Conservation (phyloP, 306 rosid species). For the Pachyrhizus erosus region DNA sequence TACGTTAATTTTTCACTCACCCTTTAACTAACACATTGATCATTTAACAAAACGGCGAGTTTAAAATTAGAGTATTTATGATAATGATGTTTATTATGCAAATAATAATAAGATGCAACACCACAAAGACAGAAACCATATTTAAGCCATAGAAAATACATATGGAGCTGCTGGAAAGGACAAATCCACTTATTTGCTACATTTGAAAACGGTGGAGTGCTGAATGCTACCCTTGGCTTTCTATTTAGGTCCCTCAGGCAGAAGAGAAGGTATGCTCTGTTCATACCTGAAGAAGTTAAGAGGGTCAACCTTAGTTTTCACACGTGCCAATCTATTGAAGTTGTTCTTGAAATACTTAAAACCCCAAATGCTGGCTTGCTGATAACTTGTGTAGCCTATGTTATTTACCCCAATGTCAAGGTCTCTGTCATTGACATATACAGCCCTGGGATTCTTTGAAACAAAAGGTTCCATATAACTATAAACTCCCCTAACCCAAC, state of each 20-base stretch:
- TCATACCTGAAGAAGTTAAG: constrained; percentile 41
- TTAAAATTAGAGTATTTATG: too few relatives aligned
- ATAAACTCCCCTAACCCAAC: constrained; percentile 42
- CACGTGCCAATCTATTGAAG: constrained; percentile 41
- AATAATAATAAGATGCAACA: too few relatives aligned
- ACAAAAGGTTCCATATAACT: constrained; percentile 39
- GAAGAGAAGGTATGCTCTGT: constrained; percentile 46
- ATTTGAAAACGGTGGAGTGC: not conserved
- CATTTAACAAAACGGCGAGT: too few relatives aligned
- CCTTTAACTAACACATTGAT: too few relatives aligned
- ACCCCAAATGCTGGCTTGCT: constrained; percentile 47
- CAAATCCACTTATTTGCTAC: not conserved
- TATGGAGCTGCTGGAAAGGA: not conserved
- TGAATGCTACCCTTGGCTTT: not conserved
- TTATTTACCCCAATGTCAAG: constrained; percentile 44
- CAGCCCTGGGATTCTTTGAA: constrained; percentile 41
- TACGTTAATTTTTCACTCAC: too few relatives aligned
- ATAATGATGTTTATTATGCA: too few relatives aligned
- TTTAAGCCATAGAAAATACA: too few relatives aligned
- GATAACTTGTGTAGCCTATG: constrained; percentile 38
- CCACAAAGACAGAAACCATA: too few relatives aligned
- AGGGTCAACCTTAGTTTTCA: constrained; percentile 46
- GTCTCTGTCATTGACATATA: constrained; percentile 44
- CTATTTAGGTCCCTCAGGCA: not conserved
- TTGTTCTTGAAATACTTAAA: constrained; percentile 46